Percentiles rank a stretch among this genome's conserved stretches.
These are phyloP conservation scores for Epichloe gansuensis DNA, from an alignment of 2,329 filamentous ascomycete genomes.

Conservation along the genomic window DNA sequence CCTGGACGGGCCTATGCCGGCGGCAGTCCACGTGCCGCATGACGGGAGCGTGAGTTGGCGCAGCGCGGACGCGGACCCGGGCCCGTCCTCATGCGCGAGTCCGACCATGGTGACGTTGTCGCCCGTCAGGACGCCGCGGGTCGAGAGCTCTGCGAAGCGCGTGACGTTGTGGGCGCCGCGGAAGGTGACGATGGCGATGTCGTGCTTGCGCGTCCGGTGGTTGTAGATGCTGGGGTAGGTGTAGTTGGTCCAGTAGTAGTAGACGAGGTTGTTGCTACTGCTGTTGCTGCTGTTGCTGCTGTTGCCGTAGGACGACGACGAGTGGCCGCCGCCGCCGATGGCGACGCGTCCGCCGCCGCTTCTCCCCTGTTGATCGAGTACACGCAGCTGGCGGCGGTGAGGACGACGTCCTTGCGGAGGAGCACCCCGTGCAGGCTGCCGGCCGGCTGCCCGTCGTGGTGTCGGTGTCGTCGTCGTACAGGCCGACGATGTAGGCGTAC, in stretches of 20 bases:
- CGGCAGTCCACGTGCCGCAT: background rate
- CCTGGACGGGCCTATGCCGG: background rate
- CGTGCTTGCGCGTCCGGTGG: background rate
- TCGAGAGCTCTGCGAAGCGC: background rate
- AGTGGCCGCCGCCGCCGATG: background rate
- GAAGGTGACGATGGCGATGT: constrained; percentile 2
- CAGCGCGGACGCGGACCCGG: too few species aligned
- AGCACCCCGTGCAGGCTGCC: constrained; percentile 1
- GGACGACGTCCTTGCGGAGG: background rate
- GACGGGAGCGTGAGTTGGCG: background rate
- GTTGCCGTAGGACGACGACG: too few species aligned
- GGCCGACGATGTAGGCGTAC: constrained; percentile 1
- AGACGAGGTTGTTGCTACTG: background rate
- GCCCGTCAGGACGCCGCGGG: background rate
- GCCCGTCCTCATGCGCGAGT: background rate
- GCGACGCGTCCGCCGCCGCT: background rate
- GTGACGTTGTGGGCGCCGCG: background rate
- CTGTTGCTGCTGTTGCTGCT: too few species aligned
- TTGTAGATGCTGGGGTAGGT: background rate
- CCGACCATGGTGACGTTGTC: background rate
- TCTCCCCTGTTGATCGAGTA: background rate
- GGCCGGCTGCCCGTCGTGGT: background rate
- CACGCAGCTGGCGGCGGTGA: constrained; percentile 4
- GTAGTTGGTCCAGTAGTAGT: background rate
- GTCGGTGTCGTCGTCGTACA: background rate